Evolutionary conservation across 495 filamentous ascomycete genomes (phyloP), one percentile per base, ranked within the genome.

Genomic region (Lindgomyces ingoldianus): DNA sequence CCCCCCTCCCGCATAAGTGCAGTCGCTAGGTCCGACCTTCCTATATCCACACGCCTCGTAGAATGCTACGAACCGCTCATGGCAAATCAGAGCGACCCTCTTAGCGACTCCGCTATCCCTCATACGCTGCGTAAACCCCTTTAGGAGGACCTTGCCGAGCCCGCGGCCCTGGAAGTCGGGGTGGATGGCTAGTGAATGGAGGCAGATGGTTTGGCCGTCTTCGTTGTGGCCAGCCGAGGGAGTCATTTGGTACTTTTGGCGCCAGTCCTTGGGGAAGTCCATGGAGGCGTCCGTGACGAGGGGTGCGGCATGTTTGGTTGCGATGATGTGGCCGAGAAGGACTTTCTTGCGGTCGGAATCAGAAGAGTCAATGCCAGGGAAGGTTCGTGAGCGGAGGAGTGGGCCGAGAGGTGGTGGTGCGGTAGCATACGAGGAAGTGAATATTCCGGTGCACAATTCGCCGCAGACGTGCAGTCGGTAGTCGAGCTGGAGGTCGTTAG

Each of bases 361-460:
- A 70, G 65, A 16, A 81, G 76, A 61, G 80, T 89, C 68, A 70
- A 80, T 46, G 74, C 78, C 52, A 10, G 62, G 67, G 46, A 64
- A 65, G 25, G 22, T 54, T 27, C 65, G 65, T 1, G 52, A 26
- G 11, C 25, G 30, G 50, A 62, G 10, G 72, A 80, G 64, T 75
- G 78, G 53, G 64, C 79, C 62, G 61, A 80, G 44, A 76, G 82
- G 77, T 75, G 70, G 77, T 77, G 36, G 77, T 74, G 41, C 79
- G 75, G 26, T 79, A 68, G 36, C 72, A 77, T 56, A 45, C 80
- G 70, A 70, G 29, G 76, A 77, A 62, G 83, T 89, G 76, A 88
- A 96, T 60, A 98, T 77, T 29, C 93, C 93, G 42, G 94, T 75
- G 70, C 83, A 87, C 41, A 96, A 82, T 67, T 93, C 88, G n/a